Percentiles rank a stretch among this genome's conserved stretches.
Evolutionary conservation across 2,329 filamentous ascomycete species (phyloP).

Genomic region (Phoma herbarum): DNA sequence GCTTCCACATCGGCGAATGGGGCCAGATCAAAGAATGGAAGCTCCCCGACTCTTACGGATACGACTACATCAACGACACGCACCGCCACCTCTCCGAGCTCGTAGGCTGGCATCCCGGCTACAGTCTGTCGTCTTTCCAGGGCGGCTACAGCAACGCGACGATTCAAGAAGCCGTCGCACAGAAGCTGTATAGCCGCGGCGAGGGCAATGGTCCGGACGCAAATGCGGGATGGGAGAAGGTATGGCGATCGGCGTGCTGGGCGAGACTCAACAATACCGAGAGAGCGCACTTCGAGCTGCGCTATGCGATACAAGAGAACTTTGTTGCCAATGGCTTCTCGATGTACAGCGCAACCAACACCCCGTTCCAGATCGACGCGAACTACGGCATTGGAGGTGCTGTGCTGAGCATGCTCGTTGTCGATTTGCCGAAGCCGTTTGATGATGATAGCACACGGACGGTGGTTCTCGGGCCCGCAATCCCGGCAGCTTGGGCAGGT

Average conservation of each 20-base stretch:
- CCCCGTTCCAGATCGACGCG: conserved; percentile 67
- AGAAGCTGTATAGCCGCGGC: conserved; percentile 59
- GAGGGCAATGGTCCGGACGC: conserved; percentile 58
- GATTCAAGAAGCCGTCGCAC: conserved; percentile 57
- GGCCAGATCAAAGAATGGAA: conserved; percentile 63
- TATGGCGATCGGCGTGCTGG: conserved; percentile 67
- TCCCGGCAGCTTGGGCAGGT: conserved; percentile 56
- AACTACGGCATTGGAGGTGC: conserved; percentile 67
- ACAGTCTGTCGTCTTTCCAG: conserved; percentile 55
- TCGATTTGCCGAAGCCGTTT: conserved; percentile 55
- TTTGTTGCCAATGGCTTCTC: conserved; percentile 61
- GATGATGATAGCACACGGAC: conserved; percentile 33
- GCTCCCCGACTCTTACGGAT: conserved; percentile 49
- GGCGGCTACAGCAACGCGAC: conserved; percentile 56
- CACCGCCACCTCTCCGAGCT: conserved; percentile 66
- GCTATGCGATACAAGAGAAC: conserved; percentile 60
- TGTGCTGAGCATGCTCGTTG: conserved; percentile 61
- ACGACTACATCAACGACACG: conserved; percentile 55
- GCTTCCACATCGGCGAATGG: conserved; percentile 58
- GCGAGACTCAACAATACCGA: conserved; percentile 62
- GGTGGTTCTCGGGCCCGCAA: conserved; percentile 59
- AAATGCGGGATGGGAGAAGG: conserved; percentile 67
- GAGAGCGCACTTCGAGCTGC: conserved; percentile 59
- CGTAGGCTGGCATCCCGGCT: conserved; percentile 65
- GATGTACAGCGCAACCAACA: conserved; percentile 59